Evolutionary conservation across 1,284 basidiomycete species (phyloP).

Genomic region (Marasmius oreades): DNA sequence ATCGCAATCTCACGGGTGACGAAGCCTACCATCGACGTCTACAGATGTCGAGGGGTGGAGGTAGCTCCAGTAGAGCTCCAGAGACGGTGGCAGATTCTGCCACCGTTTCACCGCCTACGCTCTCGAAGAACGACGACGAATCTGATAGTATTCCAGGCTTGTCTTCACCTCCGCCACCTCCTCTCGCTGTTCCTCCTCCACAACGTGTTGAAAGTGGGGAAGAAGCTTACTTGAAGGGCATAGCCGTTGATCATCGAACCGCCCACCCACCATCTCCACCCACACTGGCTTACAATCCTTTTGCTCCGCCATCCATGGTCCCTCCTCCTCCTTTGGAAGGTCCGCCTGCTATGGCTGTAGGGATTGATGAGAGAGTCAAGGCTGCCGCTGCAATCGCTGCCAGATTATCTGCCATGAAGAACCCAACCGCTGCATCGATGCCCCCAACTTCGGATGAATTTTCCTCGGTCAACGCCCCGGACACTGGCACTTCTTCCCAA

Average conservation of each 20-base stretch:
- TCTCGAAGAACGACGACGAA: conserved; percentile 24
- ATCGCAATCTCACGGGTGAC: conserved; percentile 49
- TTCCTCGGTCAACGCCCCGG: conserved; percentile 11
- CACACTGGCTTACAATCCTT: conserved; percentile 60
- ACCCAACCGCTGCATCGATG: conserved; percentile 25
- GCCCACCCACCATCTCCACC: conserved; percentile 40
- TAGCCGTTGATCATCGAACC: conserved; percentile 46
- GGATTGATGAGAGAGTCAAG: conserved; percentile 63
- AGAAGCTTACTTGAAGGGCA: conserved; percentile 63
- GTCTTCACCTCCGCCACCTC: conserved; percentile 18
- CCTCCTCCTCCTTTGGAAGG: conserved; percentile 48
- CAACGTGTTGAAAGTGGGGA: conserved; percentile 50
- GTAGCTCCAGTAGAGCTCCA: neutral
- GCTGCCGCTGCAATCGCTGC: conserved; percentile 82
- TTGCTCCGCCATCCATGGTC: conserved; percentile 51
- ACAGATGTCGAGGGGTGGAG: conserved; percentile 41
- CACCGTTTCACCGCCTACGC: conserved; percentile 18
- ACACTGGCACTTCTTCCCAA: conserved; percentile 1
- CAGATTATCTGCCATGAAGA: conserved; percentile 56
- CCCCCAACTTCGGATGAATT: conserved; percentile 23
- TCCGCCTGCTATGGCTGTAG: conserved; percentile 28
- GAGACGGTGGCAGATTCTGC: conserved; percentile 14
- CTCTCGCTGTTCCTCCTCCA: conserved; percentile 13
- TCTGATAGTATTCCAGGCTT: conserved; percentile 25
- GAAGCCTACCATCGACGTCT: conserved; percentile 63